Conservation (phyloP, 23 red algal species). For the Gracilaria caudata region DNA sequence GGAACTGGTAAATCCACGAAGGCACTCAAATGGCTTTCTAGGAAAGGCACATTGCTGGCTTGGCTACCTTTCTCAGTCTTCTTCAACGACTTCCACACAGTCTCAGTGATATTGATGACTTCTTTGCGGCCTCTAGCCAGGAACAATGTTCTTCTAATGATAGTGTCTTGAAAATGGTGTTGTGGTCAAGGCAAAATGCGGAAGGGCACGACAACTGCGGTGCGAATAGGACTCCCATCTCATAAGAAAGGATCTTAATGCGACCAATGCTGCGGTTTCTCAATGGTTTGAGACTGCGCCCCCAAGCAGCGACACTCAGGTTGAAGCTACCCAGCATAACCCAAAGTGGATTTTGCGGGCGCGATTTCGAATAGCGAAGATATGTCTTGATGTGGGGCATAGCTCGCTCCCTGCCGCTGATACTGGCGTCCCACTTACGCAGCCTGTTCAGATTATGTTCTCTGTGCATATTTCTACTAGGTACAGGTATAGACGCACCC, state of each 20-base stretch:
- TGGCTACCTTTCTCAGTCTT: not conserved
- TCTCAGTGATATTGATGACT: not conserved
- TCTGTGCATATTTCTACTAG: slow-evolving; percentile 46
- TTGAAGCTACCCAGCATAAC: slow-evolving; percentile 82
- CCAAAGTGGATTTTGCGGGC: slow-evolving; percentile 39
- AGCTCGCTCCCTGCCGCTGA: slow-evolving; percentile 36
- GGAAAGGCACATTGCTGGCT: not conserved
- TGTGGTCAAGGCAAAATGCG: slow-evolving; percentile 17
- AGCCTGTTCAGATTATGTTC: slow-evolving; percentile 38
- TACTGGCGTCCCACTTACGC: slow-evolving; percentile 57
- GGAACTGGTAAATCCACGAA: slow-evolving; percentile 46
- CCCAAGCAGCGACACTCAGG: slow-evolving; percentile 85
- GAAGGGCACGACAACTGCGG: slow-evolving; percentile 53
- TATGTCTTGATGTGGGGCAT: slow-evolving; percentile 95
- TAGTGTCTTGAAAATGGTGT: not conserved
- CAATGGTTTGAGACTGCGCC: slow-evolving; percentile 26
- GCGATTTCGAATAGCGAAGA: slow-evolving; percentile 33
- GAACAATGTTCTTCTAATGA: slow-evolving; percentile 6
- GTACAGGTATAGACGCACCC: slow-evolving; percentile 50
- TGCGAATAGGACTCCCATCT: slow-evolving; percentile 75
- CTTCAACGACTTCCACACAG: not conserved
- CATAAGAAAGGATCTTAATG: slow-evolving; percentile 60
- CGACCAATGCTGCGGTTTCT: slow-evolving; percentile 1
- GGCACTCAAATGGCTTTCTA: not conserved
- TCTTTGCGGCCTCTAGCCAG: not conserved